phyloP scores from a whole-genome alignment of 2,329 filamentous ascomycete genomes.

The Alternaria postmessia region DNA sequence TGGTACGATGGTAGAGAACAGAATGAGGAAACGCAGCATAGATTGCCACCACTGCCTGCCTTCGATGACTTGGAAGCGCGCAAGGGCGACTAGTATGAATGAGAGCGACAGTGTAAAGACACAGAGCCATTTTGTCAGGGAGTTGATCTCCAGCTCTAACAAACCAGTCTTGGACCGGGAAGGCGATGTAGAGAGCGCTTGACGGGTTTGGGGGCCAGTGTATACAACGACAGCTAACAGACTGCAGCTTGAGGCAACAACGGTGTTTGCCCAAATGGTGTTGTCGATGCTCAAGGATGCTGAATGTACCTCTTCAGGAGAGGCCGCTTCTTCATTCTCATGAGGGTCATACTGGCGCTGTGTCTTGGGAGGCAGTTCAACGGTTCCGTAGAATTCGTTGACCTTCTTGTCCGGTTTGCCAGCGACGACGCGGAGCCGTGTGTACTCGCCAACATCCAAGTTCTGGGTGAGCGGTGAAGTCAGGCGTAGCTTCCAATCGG shows the following conservation, averaged over 20 bases:
- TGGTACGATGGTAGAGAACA: conserved; percentile 99
- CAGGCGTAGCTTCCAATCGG: conserved; percentile 95
- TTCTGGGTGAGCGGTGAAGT: conserved; percentile 86
- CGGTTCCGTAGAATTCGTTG: conserved; percentile 91
- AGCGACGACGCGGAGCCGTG: conserved; percentile 73
- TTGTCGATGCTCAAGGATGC: conserved; percentile 91
- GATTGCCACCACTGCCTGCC: conserved; percentile 88
- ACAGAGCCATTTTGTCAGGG: conserved; percentile 93
- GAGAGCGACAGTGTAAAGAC: conserved; percentile 86
- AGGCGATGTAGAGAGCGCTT: conserved; percentile 88
- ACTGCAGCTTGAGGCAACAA: conserved; percentile 89
- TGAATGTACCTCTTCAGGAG: conserved; percentile 57
- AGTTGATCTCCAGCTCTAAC: conserved; percentile 96
- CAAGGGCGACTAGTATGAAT: conserved; percentile 83
- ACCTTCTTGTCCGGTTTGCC: conserved; percentile 93
- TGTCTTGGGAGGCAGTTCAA: conserved; percentile 72
- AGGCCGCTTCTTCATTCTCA: conserved; percentile 33
- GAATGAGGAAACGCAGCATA: conserved; percentile 95
- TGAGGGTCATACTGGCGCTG: conserved; percentile 58
- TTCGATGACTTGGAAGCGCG: conserved; percentile 75
- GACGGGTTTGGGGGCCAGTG: conserved; percentile 91
- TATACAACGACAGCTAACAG: conserved; percentile 93
- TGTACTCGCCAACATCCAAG: conserved; percentile 75
- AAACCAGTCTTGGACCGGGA: conserved; percentile 94
- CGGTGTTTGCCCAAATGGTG: conserved; percentile 97